Conservation (phyloP, 495 filamentous ascomycete genomes). For the Penicillium robsamsonii region DNA sequence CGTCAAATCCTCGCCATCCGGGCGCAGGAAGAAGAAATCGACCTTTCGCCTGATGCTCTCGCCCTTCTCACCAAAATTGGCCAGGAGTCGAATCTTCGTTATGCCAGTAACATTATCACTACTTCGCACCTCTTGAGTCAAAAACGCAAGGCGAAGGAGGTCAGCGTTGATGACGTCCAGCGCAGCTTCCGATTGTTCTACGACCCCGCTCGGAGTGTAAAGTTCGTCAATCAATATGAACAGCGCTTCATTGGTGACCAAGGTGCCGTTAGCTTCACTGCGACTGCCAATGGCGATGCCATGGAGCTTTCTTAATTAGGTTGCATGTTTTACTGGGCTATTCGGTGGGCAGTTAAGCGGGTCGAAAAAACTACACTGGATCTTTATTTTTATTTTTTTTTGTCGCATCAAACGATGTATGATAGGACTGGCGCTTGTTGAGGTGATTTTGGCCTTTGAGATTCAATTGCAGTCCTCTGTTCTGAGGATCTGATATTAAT, state of each 20-base stretch:
- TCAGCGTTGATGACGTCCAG: constrained; percentile 85
- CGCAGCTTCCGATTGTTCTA: constrained; percentile 92
- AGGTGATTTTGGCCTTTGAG: constrained; percentile 30
- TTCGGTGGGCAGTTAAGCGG: constrained; percentile 19
- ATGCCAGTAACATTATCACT: constrained; percentile 93
- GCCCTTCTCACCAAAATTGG: constrained; percentile 93
- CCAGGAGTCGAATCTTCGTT: constrained; percentile 85
- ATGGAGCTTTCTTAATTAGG: constrained; percentile 75
- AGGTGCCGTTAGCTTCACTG: constrained; percentile 69
- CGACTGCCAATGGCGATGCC: constrained; percentile 68
- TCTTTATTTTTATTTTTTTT: constrained; percentile 26
- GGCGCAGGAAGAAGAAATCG: constrained; percentile 93
- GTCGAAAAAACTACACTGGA: constrained; percentile 24
- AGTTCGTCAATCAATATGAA: constrained; percentile 86
- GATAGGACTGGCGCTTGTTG: constrained; percentile 47
- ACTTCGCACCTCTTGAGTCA: constrained; percentile 77
- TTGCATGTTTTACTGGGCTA: constrained; percentile 18
- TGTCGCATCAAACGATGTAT: constrained; percentile 44
- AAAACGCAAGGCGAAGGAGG: constrained; percentile 79
- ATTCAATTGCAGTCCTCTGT: constrained; percentile 23
- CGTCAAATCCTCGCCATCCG: constrained; percentile 86
- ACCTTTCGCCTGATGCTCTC: constrained; percentile 82
- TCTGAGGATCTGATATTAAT: constrained; percentile 10
- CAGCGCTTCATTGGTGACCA: constrained; percentile 88
- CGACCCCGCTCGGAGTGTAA: constrained; percentile 80